Percentiles rank a stretch among this genome's conserved stretches.
phyloP scores from a whole-genome alignment of 179 eudicot species.

The Actinidia polygama region DNA sequence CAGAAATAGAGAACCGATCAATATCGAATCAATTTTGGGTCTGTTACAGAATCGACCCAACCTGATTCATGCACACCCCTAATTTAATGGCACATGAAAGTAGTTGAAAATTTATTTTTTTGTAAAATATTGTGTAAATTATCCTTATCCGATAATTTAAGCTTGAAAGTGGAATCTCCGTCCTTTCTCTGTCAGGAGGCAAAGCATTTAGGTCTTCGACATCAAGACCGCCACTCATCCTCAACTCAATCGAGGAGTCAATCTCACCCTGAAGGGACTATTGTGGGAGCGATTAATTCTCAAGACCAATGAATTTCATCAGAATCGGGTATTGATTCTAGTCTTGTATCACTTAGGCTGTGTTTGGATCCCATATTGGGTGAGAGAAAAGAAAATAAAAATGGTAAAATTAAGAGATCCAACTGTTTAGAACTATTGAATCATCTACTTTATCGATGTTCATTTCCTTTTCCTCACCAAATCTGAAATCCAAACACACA shows the following conservation, averaged over 20 bases:
- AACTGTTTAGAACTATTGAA: background rate
- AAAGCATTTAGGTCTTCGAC: conserved; percentile 46
- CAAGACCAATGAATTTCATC: conserved; percentile 75
- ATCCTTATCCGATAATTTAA: conserved; percentile 32
- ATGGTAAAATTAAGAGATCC: background rate
- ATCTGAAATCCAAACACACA: too few species aligned
- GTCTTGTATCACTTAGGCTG: background rate
- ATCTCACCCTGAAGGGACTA: conserved; percentile 45
- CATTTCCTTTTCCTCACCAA: too few species aligned
- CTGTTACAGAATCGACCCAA: too few species aligned
- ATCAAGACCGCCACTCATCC: conserved; percentile 53
- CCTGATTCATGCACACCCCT: too few species aligned
- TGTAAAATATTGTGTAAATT: too few species aligned
- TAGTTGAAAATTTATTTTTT: too few species aligned
- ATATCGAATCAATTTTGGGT: too few species aligned
- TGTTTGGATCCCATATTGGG: too few species aligned
- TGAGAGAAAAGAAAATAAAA: background rate
- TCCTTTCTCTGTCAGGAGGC: conserved; percentile 35
- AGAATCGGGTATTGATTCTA: conserved; percentile 56
- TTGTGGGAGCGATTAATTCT: conserved; percentile 47
- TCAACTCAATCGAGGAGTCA: conserved; percentile 61
- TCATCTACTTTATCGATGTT: background rate
- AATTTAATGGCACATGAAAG: too few species aligned
- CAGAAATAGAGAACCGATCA: too few species aligned
- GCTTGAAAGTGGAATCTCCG: conserved; percentile 38